These are phyloP conservation scores for Leccinum sublutescens DNA, from an alignment of 768 basidiomycete genomes.

Conservation along the genomic window DNA sequence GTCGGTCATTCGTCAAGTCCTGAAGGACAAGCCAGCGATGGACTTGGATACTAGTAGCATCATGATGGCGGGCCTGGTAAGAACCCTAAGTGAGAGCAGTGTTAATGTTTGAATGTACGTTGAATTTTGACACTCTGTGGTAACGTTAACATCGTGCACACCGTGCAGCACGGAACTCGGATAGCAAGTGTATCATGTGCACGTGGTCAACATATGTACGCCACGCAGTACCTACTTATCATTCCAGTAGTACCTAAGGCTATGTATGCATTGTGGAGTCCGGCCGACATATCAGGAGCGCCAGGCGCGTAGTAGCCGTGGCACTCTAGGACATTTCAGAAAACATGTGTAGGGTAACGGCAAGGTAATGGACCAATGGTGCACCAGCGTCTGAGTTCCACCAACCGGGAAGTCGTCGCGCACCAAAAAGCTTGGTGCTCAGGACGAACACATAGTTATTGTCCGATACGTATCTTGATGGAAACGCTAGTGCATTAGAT, in stretches of 20 bases:
- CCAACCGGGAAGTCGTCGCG: neutral
- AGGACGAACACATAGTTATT: neutral
- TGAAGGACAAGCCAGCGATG: neutral
- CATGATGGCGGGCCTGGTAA: neutral
- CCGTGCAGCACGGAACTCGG: neutral
- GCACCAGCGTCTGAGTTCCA: neutral
- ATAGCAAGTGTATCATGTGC: no score
- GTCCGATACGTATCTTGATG: neutral
- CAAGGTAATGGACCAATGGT: neutral
- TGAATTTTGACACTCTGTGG: neutral
- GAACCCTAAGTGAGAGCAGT: neutral
- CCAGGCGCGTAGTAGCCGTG: neutral
- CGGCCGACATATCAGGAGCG: neutral
- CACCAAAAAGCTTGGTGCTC: neutral
- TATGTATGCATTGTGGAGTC: neutral
- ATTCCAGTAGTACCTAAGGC: neutral
- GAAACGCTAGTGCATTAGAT: neutral
- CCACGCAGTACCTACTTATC: neutral
- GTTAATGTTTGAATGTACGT: conserved; percentile 7
- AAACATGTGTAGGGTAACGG: neutral
- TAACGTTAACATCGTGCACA: conserved; percentile 5
- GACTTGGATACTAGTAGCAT: neutral
- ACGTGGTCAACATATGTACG: neutral
- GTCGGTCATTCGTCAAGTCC: neutral
- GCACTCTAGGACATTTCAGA: neutral